phyloP scores from a whole-genome alignment of 257 asterid species.

The Penstemon davidsonii region DNA sequence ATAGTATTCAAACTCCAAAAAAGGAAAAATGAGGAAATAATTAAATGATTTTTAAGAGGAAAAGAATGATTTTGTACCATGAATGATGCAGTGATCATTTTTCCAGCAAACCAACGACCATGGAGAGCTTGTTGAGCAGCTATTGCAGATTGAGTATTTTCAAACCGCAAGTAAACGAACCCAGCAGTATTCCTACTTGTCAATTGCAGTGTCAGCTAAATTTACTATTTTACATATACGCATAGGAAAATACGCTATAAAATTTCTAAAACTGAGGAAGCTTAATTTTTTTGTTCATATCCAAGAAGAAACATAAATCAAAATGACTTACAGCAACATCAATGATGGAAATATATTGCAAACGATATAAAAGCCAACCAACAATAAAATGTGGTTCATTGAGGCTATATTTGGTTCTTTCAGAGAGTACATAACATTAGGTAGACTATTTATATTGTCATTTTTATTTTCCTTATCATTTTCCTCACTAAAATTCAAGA shows the following conservation, averaged over 20 bases:
- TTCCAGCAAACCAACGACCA: slow-evolving; percentile 84
- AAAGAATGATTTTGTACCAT: slow-evolving; percentile 39
- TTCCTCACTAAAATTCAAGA: too few species aligned
- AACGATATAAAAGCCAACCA: too few species aligned
- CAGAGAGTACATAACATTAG: too few species aligned
- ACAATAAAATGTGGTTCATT: too few species aligned
- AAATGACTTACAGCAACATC: too few species aligned
- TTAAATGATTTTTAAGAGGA: neutral
- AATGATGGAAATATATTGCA: too few species aligned
- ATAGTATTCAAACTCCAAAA: neutral
- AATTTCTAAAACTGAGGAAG: neutral
- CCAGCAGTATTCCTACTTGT: slow-evolving; percentile 59
- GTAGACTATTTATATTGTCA: too few species aligned
- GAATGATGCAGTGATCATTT: slow-evolving; percentile 74
- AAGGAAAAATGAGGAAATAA: neutral
- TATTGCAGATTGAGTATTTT: slow-evolving; percentile 47
- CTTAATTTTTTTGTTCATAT: neutral
- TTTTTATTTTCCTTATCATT: too few species aligned
- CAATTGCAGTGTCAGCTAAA: too few species aligned
- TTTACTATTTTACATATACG: neutral
- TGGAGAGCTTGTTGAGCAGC: slow-evolving; percentile 71
- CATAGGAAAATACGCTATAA: neutral
- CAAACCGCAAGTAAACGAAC: slow-evolving; percentile 65
- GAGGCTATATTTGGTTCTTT: too few species aligned
- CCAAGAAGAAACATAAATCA: too few species aligned